phyloP scores from a whole-genome alignment of 331 rosid species.

The Erythrophleum ivorense region DNA sequence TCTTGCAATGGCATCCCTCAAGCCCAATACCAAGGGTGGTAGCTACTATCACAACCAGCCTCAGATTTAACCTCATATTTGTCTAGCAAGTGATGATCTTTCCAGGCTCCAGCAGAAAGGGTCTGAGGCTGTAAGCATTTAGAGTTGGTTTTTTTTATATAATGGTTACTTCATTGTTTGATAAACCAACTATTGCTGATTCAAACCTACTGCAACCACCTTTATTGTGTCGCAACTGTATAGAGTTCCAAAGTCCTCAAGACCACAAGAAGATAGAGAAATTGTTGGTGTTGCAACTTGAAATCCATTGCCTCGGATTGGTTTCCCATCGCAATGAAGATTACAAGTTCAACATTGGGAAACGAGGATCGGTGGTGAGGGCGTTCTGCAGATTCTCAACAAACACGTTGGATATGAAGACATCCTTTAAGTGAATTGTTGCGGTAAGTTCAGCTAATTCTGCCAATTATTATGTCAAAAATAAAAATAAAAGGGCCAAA shows the following conservation, averaged over 20 bases:
- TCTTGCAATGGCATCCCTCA: slow-evolving; percentile 62
- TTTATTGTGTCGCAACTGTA: slow-evolving; percentile 25
- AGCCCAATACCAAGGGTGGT: slow-evolving; percentile 50
- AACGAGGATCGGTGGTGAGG: neutral
- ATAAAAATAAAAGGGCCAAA: no score
- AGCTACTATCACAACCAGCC: slow-evolving; percentile 20
- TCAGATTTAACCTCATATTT: slow-evolving; percentile 55
- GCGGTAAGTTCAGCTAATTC: slow-evolving; percentile 51
- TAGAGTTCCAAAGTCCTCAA: slow-evolving; percentile 2
- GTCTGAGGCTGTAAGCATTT: neutral
- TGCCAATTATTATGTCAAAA: no score
- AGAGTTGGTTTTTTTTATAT: neutral
- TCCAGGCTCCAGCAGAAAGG: neutral
- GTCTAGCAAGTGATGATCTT: neutral
- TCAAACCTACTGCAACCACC: slow-evolving; percentile 69
- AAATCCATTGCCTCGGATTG: no score
- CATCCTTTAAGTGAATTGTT: slow-evolving; percentile 3
- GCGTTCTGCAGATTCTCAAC: slow-evolving; percentile 36
- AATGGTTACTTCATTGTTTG: slow-evolving; percentile 49
- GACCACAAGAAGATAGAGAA: slow-evolving; percentile 22
- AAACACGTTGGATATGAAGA: slow-evolving; percentile 8
- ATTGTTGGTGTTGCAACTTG: slow-evolving; percentile 6
- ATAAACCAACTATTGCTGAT: slow-evolving; percentile 58
- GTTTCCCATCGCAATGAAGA: neutral
- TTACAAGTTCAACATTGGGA: neutral